Percentiles rank a stretch among this genome's conserved stretches.
phyloP scores from a whole-genome alignment of 768 basidiomycete species.

The Mycena floridula region DNA sequence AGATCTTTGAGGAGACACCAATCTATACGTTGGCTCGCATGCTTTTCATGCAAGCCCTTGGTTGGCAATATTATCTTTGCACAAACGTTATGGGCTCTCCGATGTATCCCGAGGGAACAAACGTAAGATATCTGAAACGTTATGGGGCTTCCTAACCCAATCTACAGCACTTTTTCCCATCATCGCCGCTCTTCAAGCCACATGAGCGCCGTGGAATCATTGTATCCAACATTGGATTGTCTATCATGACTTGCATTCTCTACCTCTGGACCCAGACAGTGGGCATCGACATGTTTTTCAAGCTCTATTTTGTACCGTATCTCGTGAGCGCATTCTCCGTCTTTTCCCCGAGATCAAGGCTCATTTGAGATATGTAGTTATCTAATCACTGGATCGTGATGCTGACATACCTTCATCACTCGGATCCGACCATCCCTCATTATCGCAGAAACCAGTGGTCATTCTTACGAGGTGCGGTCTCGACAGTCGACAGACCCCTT shows the following conservation, averaged over 20 bases:
- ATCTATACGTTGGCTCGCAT: slow-evolving; percentile 31
- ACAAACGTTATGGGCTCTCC: slow-evolving; percentile 41
- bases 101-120: slow-evolving; percentile 41
- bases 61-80: slow-evolving; percentile 28
- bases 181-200: too few species aligned
- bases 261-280: too few species aligned
- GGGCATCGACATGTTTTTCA: slow-evolving; percentile 19
- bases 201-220: slow-evolving; percentile 18
- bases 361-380: slow-evolving; percentile 18
- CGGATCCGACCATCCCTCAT: slow-evolving; percentile 48
- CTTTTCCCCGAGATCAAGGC: slow-evolving; percentile 7
- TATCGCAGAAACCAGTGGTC: too few species aligned
- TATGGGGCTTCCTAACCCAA: slow-evolving; percentile 30
- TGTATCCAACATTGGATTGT: too few species aligned
- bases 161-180: too few species aligned
- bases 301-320: too few species aligned
- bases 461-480: slow-evolving; percentile 49
- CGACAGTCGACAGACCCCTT: too few species aligned
- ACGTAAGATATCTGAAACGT: slow-evolving; percentile 18
- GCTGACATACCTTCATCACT: too few species aligned
- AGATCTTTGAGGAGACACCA: too few species aligned
- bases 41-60: too few species aligned
- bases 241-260: too few species aligned
- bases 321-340: slow-evolving; percentile 26
- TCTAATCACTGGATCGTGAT: slow-evolving; percentile 46